phyloP scores from a whole-genome alignment of 2,329 filamentous ascomycete species.

The Aspergillus arachidicola region DNA sequence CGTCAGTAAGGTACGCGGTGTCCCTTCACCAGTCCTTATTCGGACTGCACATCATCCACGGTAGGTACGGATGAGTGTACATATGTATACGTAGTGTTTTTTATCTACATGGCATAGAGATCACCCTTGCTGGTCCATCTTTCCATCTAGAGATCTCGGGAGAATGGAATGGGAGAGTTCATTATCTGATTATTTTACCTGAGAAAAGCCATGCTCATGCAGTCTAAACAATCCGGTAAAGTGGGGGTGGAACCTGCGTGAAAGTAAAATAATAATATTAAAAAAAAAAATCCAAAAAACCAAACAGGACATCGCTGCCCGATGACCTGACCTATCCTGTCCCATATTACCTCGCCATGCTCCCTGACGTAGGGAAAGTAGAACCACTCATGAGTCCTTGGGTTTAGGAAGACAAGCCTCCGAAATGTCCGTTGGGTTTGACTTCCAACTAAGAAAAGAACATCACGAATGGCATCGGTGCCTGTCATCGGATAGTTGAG shows the following conservation, averaged over 20 bases:
- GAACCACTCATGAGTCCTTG: background rate
- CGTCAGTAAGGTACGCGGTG: background rate
- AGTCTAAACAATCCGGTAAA: constrained; percentile 1
- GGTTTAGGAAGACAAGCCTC: background rate
- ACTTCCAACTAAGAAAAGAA: background rate
- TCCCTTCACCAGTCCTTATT: constrained; percentile 2
- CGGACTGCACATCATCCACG: background rate
- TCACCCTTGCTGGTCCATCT: background rate
- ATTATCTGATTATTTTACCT: background rate
- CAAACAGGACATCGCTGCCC: background rate
- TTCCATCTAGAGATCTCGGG: background rate
- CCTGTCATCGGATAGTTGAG: background rate
- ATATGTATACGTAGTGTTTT: background rate
- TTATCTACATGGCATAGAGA: background rate
- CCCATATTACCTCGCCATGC: background rate
- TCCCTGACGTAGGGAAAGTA: background rate
- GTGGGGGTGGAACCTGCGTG: background rate
- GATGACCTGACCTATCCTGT: background rate
- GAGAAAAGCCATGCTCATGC: background rate
- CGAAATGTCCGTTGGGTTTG: background rate
- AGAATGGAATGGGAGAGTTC: background rate
- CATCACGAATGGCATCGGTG: background rate
- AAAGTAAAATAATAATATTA: background rate
- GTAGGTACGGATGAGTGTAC: background rate
- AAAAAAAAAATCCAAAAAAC: no score